Evolutionary conservation across 192 early-diverging fungal species (phyloP), one percentile per base, ranked within the genome.

Genomic region (Coemansia sp.): DNA sequence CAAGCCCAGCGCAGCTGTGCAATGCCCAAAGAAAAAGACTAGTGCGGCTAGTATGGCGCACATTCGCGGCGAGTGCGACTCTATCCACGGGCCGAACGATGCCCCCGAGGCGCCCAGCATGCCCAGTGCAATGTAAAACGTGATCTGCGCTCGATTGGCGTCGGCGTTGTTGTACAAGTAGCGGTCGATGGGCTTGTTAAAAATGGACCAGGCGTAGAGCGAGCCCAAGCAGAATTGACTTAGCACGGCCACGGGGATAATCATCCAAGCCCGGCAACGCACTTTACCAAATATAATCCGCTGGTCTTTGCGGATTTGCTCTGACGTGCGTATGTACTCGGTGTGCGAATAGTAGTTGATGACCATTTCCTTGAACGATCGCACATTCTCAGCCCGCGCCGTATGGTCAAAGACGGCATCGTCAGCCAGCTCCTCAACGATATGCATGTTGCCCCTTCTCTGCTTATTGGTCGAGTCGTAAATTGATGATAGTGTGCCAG

Each of bases 121-220:
- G 35, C 88, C 92, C 55, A 93, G 85, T 9, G 92, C 90, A 69
- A 93, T 82, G 68, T 90, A 92, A 77, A 93, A 93, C 17, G 90
- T 90, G 49, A 87, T 88, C 57, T 86, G 64, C 52, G 88, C 87
- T 30, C 70, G 68, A 61, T 86, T 87, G 6, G 70, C 80, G 35
- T 70, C 76, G 4, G 84, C 70, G 66, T 86, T 68, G 38, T 82
- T 85, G 67, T 75, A 91, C 32, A 91, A 70, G 39, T 70, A 70
- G 10, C 60, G 58, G 68, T 91, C 89, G 28, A 91, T 91, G 53
- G 90, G 89, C 37, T 86, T 77, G 79, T 93, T 92, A 76, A 88
- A 90, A 40, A 91, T 89, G 35, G 88, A 89, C 88, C 88, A 93
- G 39, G 90, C 88, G 73, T 93, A 93, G 53, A 93, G 88, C 32